Conservation (phyloP, 345 rosid species). For the Hirschfeldia incana region DNA sequence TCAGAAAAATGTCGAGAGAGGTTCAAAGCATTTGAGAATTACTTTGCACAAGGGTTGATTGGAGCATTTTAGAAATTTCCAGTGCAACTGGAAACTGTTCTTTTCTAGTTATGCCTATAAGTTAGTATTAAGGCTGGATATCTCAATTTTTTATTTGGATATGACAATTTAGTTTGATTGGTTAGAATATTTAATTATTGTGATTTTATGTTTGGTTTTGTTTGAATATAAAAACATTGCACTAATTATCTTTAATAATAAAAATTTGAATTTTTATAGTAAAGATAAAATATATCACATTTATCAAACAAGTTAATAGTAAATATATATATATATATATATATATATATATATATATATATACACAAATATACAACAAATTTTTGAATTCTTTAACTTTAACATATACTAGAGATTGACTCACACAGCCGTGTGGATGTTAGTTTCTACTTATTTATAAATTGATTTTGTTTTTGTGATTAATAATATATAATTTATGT, state of each 20-base stretch:
- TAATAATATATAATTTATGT: too few relatives aligned
- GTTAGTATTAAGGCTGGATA: background rate
- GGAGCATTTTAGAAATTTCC: background rate
- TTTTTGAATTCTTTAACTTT: too few relatives aligned
- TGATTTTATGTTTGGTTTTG: background rate
- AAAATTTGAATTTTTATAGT: background rate
- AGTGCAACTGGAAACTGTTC: background rate
- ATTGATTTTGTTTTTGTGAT: too few relatives aligned
- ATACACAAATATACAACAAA: background rate
- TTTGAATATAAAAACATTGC: background rate
- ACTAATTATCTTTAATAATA: background rate
- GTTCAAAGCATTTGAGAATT: background rate
- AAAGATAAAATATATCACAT: background rate
- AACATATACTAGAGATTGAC: too few relatives aligned
- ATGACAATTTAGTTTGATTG: background rate
- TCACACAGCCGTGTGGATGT: too few relatives aligned
- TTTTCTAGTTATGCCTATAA: background rate
- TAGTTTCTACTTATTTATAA: too few relatives aligned
- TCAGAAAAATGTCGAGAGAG: background rate
- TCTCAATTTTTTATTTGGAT: background rate
- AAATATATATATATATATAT: too few relatives aligned
- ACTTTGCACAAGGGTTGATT: constrained; percentile 9
- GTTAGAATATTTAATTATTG: background rate
- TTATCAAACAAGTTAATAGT: background rate
- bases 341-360: too few relatives aligned